These are phyloP conservation scores for Triticum timopheevii DNA, from an alignment of 176 grass and related monocot genomes.

Conservation along the genomic window DNA sequence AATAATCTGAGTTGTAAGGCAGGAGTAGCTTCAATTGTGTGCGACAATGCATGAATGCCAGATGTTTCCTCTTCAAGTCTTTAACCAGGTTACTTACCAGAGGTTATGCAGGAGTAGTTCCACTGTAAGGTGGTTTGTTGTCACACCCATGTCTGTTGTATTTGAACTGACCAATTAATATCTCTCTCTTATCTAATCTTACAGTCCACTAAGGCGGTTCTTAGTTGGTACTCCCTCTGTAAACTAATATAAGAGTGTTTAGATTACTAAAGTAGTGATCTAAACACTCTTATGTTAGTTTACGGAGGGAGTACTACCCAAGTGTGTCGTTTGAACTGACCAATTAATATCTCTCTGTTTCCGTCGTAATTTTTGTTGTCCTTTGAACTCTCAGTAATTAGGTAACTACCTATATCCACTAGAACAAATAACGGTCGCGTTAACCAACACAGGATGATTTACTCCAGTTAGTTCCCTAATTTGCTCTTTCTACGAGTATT, in stretches of 20 bases:
- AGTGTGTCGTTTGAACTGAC: background rate
- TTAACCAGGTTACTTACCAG: background rate
- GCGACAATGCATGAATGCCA: background rate
- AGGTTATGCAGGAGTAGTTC: too few relatives aligned
- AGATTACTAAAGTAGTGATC: too few relatives aligned
- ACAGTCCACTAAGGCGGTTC: background rate
- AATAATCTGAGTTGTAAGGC: background rate
- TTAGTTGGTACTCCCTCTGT: too few relatives aligned
- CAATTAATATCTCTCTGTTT: background rate
- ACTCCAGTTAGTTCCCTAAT: constrained; percentile 6
- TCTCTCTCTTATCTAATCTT: background rate
- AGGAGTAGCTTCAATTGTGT: background rate
- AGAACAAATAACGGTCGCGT: background rate
- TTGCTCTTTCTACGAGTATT: background rate
- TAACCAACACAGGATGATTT: background rate
- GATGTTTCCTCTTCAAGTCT: background rate
- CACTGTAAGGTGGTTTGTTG: background rate
- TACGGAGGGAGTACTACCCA: too few relatives aligned
- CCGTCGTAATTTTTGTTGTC: background rate
- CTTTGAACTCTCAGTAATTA: background rate
- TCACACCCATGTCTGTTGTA: background rate
- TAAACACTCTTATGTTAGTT: too few relatives aligned
- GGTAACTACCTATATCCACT: background rate
- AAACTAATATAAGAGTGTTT: too few relatives aligned
- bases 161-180: background rate